A percentile compares a stretch with the other conserved stretches of the same genome.
Conservation (phyloP, 1,284 basidiomycete genomes). For the Mrakiaceae sp. region DNA sequence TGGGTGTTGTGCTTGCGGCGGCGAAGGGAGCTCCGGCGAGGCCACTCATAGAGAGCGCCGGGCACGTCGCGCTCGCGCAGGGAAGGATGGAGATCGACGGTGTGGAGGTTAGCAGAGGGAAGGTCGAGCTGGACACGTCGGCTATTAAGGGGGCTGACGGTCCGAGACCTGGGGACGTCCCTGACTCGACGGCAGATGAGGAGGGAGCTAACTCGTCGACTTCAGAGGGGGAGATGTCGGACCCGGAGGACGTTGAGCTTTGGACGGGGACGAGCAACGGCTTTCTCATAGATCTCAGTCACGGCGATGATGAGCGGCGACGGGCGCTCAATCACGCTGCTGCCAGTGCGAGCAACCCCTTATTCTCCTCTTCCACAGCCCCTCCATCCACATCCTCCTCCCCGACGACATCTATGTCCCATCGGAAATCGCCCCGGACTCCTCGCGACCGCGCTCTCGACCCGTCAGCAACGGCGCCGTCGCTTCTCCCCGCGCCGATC, state of each 20-base stretch:
- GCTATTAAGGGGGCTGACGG: constrained; percentile 29
- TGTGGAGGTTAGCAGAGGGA: constrained; percentile 25
- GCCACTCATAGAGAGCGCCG: constrained; percentile 53
- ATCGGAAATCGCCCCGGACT: no score
- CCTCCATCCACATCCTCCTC: not conserved
- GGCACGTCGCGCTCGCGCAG: constrained; percentile 80
- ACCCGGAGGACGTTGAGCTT: no score
- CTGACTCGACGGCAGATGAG: not conserved
- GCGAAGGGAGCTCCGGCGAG: constrained; percentile 58
- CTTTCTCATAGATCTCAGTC: no score
- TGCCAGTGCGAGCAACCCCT: not conserved
- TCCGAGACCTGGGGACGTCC: constrained; percentile 7
- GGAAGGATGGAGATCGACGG: constrained; percentile 49
- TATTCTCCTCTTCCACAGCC: not conserved
- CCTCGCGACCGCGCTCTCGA: not conserved
- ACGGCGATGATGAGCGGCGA: no score
- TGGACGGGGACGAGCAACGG: no score
- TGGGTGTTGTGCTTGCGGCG: constrained; percentile 70
- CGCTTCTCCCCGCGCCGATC: constrained; percentile 17
- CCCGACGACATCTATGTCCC: not conserved
- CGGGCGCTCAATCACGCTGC: no score
- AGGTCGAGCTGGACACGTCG: constrained; percentile 29
- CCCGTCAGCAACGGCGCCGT: constrained; percentile 9
- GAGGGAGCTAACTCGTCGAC: constrained; percentile 13
- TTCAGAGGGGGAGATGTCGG: no score